Evolutionary conservation across 1,139 yeast genomes (phyloP).

Genomic region (Yamadazyma songkhlaensis): DNA sequence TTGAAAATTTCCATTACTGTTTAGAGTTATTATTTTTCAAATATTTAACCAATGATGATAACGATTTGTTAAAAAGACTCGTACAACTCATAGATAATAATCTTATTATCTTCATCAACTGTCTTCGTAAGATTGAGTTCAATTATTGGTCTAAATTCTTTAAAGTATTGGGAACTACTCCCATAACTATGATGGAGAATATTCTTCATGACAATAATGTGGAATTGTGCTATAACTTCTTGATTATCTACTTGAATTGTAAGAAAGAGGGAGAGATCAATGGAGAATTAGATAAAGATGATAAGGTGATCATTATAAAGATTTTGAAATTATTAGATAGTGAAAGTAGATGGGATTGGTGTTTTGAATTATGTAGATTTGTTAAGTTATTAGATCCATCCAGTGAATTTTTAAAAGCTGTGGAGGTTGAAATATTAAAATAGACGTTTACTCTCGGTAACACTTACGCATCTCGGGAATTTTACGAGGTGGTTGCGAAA

Average conservation of each 20-base stretch:
- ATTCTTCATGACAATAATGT: constrained; percentile 36
- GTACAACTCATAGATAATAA: constrained; percentile 29
- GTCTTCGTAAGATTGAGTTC: constrained; percentile 43
- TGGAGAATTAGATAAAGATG: constrained; percentile 24
- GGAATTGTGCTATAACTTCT: constrained; percentile 41
- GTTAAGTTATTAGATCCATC: constrained; percentile 42
- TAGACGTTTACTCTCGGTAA: neutral
- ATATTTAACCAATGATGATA: constrained; percentile 22
- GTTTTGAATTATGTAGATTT: constrained; percentile 46
- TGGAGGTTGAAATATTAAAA: neutral
- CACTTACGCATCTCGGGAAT: neutral
- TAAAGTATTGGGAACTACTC: constrained; percentile 31
- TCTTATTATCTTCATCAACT: constrained; percentile 37
- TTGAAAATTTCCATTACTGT: constrained; percentile 36
- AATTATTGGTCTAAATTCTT: constrained; percentile 41
- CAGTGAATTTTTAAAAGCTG: constrained; percentile 19
- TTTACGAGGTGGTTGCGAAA: no score
- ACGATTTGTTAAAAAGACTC: constrained; percentile 19
- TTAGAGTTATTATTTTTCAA: constrained; percentile 39
- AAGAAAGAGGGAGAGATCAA: constrained; percentile 28
- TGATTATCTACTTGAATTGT: constrained; percentile 41
- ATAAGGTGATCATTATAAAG: constrained; percentile 30
- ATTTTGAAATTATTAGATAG: constrained; percentile 34
- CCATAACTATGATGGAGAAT: constrained; percentile 37
- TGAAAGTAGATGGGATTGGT: constrained; percentile 42